Evolutionary conservation across 1,284 basidiomycete genomes (phyloP).

Genomic region (Xerocomus nothofagi): DNA sequence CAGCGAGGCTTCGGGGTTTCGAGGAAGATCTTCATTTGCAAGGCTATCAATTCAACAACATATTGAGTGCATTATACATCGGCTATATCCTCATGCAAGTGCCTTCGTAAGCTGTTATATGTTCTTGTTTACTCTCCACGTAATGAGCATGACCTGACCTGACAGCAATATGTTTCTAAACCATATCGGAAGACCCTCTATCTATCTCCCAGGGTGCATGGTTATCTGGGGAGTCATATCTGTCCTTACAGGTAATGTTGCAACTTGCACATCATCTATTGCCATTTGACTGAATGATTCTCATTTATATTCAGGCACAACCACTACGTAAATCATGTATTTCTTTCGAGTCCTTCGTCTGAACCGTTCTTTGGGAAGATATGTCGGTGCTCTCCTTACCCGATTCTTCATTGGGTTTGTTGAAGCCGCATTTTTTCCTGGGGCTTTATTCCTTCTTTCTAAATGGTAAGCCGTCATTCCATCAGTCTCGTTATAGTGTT

Average conservation of each 20-base stretch:
- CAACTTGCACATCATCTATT: neutral
- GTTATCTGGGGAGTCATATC: slow-evolving; percentile 70
- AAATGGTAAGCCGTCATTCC: slow-evolving; percentile 48
- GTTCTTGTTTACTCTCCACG: neutral
- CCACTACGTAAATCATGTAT: slow-evolving; percentile 21
- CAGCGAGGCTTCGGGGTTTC: slow-evolving; percentile 31
- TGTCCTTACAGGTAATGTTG: slow-evolving; percentile 52
- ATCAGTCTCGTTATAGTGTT: neutral
- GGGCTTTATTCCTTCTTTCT: slow-evolving; percentile 46
- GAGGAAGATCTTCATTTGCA: slow-evolving; percentile 32
- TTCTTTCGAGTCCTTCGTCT: slow-evolving; percentile 9
- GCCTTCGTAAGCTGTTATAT: slow-evolving; percentile 38
- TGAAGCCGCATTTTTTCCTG: slow-evolving; percentile 78
- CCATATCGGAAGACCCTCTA: slow-evolving; percentile 68
- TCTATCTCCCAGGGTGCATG: slow-evolving; percentile 77
- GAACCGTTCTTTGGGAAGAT: slow-evolving; percentile 42
- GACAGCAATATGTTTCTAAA: slow-evolving; percentile 73
- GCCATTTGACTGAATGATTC: neutral
- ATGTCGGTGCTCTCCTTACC: slow-evolving; percentile 64
- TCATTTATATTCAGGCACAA: slow-evolving; percentile 12
- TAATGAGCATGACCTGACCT: neutral
- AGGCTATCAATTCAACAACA: slow-evolving; percentile 64
- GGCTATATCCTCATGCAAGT: slow-evolving; percentile 67
- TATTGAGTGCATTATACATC: slow-evolving; percentile 74
- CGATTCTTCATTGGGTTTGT: slow-evolving; percentile 71